Base-by-base conservation (phyloP, 805 yeast genomes). In the Ogataea angusta region DNA sequence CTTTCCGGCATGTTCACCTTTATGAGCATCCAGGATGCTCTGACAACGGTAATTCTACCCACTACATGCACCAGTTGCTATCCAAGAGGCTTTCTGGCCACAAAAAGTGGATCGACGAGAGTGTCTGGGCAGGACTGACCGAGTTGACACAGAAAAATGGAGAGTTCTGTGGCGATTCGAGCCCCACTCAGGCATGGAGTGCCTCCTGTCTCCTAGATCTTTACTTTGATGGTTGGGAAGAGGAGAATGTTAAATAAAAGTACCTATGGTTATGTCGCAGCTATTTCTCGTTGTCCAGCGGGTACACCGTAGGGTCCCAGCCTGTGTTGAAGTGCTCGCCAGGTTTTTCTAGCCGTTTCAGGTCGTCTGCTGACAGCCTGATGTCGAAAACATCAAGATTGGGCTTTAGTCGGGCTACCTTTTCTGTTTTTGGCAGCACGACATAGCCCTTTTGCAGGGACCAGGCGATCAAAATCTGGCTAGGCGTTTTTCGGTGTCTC, bases 131-230 rank as follows among this genome's bases (percentile, higher is more conserved):
- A 0, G 99, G 99, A 0, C 67, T 91, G 49, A 80, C 98, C 0
- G 99, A 91, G 61, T 70, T 91, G 55, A 88, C 98, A 2, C 88
- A 91, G 57, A 87, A 85, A 63, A 81, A 84, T 53, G 98, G 98
- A 2, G 81, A 69, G 22, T 53, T 79, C 8, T 91, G 99, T 60
- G 56, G 59, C 13, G 98, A 93, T 61, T 86, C 96, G 2, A 85
- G 95, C 49, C 96, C 97, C 3, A 82, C 97, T 0, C 99, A 91
- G 61, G 97, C 98, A 0, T 91, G 99, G 99, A 86, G 96, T 58
- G 67, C 91, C 0, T 82, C 93, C 2, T 86, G 96, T 54, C 63
- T 93, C 43, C 62, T 91, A 23, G 98, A 91, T 60, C 65, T 91
- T 39, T 85, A 78, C 60, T 72, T 73, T 48, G 96, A 88, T 54